phyloP scores from a whole-genome alignment of 768 basidiomycete species.

The Pleurotus cornucopiae region DNA sequence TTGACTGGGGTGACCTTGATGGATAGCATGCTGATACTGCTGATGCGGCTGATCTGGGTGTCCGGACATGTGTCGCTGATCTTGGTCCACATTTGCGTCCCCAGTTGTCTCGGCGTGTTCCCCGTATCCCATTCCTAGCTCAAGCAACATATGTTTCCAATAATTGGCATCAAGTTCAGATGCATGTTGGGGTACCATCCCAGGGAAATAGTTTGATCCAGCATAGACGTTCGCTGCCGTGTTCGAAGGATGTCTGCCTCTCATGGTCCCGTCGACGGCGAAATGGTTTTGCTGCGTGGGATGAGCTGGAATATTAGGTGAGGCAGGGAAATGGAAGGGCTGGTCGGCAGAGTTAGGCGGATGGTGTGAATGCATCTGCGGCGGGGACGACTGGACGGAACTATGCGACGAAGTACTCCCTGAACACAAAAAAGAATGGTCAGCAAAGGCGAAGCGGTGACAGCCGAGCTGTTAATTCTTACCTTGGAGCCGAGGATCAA shows the following conservation, averaged over 20 bases:
- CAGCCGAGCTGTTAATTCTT: conserved; percentile 18
- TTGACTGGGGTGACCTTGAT: neutral
- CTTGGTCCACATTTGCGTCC: neutral
- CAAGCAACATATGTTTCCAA: conserved; percentile 71
- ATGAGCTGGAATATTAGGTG: conserved; percentile 18
- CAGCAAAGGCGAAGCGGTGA: conserved; percentile 7
- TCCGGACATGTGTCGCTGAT: conserved; percentile 8
- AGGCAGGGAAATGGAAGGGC: conserved; percentile 38
- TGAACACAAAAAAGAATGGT: conserved; percentile 7
- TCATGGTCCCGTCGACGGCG: neutral
- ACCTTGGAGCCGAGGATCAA: conserved; percentile 59
- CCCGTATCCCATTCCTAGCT: conserved; percentile 55
- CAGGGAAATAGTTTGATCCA: conserved; percentile 28
- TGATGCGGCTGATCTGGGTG: conserved; percentile 10
- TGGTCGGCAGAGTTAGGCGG: conserved; percentile 28
- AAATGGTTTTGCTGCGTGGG: neutral
- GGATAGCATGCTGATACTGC: conserved; percentile 4
- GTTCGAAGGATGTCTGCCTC: neutral
- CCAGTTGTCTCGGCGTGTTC: conserved; percentile 33
- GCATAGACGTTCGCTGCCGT: conserved; percentile 4
- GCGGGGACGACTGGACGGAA: conserved; percentile 22
- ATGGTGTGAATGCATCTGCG: conserved; percentile 33
- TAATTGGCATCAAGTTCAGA: conserved; percentile 66
- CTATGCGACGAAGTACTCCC: conserved; percentile 14
- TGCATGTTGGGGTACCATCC: conserved; percentile 33